Base-by-base conservation (phyloP, 2,329 filamentous ascomycete species). In the Tricladium varicosporioides region DNA sequence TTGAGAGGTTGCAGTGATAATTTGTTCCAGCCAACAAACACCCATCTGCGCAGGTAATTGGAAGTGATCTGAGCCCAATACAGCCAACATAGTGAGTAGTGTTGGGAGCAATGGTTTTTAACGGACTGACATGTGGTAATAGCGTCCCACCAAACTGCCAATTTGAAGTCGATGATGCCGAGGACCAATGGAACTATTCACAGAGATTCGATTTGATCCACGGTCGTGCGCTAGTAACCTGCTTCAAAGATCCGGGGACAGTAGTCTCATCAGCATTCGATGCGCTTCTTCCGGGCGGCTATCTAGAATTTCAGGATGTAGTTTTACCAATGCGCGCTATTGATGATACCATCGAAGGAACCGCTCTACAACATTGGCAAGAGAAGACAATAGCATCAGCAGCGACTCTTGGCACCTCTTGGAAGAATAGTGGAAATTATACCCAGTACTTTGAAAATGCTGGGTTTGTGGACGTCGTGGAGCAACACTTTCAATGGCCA, bases 381-480 rank as follows among this genome's bases (percentile, higher is more conserved):
- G 63, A 53, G 61, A 64, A 31, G 14, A 53, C 52, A 7, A 50
- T 60, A 14, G 36, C 47, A 22, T 60, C 56, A 4, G 58, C 57
- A 1, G 54, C 43, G 18, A 60, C 51, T 31, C 22, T 54, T 4
- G 64, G 61, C 2, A 54, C 31, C 11, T 45, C 52, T 10, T 64
- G 60, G 58, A 56, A 51, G 19, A 56, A 58, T 46, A 33, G 48
- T 5, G 31, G 45, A 8, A 56, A 64, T 7, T 64, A 66, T n/a
- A 36, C n/a, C 22, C 46, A 36, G 18, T 60, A 53, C 43, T 44
- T 66, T 27, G 60, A 60, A 19, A 74, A 78, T 10, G 78, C 75
- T 2, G 82, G 81, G 0, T 84, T 84, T 60, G 75, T 79, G 7
- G 78, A 84, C 51, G 74, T 84, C 13, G 73, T 76, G 14, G 75